Base-by-base conservation (phyloP, 23 red algal genomes). In the Gracilaria domingensis region DNA sequence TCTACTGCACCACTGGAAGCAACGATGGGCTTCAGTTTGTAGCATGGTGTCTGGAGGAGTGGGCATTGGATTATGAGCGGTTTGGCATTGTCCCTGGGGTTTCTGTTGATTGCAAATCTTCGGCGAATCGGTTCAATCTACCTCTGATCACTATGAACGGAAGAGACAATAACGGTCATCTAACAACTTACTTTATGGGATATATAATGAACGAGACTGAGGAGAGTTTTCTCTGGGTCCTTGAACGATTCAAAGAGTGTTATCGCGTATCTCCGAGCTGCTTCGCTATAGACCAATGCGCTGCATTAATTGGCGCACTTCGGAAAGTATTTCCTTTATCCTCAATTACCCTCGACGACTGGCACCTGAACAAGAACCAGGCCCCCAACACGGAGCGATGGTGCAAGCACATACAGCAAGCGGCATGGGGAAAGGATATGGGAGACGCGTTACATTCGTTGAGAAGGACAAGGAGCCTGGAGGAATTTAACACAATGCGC, bases 51-150 rank as follows among this genome's bases (percentile, higher is more conserved):
- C 37, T 44, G 13, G 4, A 37, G 34, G 0, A 78, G 48, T 78
- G 73, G 73, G 3, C 7, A 78, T 25, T 17, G 20, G 73, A 78
- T 35, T 78, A 78, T 13, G 73, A 78, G 28, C 23, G 12, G 50
- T 39, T 51, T 23, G 73, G 37, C 35, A 44, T 78, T 12, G 73
- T 78, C 9, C 73, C 37, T 44, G 6, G 73, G 4, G 37, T 78
- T 5, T 51, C 24, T 18, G 16, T 78, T 16, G 2, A 37, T 16
- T 58, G 23, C 42, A 45, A 45, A 45, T 4, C 42, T 11, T 4
- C 11, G 11, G 42, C 42, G 5, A 78, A 78, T 36, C 30, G 4
- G 1, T 78, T 78, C 37, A 35, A 35, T 14, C 73, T 78, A 6
- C 37, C 37, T 26, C 44, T 78, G 3, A 36, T 78, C 0, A 78